Evolutionary conservation across 2,329 filamentous ascomycete genomes (phyloP), one percentile per base, ranked within the genome.

Genomic region (Lecanicillium sp.): DNA sequence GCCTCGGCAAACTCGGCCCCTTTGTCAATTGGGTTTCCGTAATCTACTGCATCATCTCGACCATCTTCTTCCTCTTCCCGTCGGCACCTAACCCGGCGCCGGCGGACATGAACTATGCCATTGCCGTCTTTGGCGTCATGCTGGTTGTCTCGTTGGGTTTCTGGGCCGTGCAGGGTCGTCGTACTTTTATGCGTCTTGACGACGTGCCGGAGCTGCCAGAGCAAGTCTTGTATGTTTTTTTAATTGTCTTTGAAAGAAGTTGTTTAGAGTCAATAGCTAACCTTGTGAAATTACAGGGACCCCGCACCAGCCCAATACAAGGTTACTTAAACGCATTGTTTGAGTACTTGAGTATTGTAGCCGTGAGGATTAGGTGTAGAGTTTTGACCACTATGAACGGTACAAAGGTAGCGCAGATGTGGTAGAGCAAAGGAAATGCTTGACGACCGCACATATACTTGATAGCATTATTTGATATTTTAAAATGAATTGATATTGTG

Each of bases 41-140:
- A 22, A 46, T 71, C 9, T 75, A 74, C 52, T 74, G 70, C 48
- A 52, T 52, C 36, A 51, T 74, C 38, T 73, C 70, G 2, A 70
- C 68, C 0, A 59, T 75, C 18, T 73, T 75, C 52, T 75, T 74
- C 62, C 69, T 75, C 49, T 75, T 75, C 46, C 71, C 71, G 0
- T 53, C 53, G 1, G 43, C 41, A 0, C 71, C 71, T 0, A 63
- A 63, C 41, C 71, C 71, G 0, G 44, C 60, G 0, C 50, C 58
- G 0, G 53, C 55, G n/a, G 68, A 75, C 43, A 75, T 75, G 71
- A 75, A 75, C 51, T 75, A 67, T 48, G 71, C 72, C 5, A 73
- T 75, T 46, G 71, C 66, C 1, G 71, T 75, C 1, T 75, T 75
- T 46, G 71, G 68, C 2, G 60, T 74, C 16, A 72, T 75, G 70